phyloP scores from a whole-genome alignment of 2,329 filamentous ascomycete species.

The Cercospora janseana region DNA sequence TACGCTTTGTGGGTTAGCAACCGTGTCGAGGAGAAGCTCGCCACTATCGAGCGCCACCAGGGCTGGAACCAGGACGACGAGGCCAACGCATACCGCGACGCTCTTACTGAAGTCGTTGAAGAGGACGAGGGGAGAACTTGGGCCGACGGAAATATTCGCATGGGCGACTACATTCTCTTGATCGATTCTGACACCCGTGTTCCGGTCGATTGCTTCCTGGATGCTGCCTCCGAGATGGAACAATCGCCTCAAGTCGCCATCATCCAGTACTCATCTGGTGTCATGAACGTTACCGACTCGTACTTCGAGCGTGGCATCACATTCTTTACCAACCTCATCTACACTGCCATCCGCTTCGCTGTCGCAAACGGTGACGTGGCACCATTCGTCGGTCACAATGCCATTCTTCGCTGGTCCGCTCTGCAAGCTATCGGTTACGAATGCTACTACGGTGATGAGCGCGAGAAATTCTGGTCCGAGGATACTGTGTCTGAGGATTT shows the following conservation, averaged over 20 bases:
- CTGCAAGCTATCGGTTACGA: conserved; percentile 70
- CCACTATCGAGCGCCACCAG: conserved; percentile 54
- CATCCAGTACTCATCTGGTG: conserved; percentile 73
- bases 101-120: conserved; percentile 63
- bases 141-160: conserved; percentile 81
- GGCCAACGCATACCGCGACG: conserved; percentile 62
- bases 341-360: conserved; percentile 74
- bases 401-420: conserved; percentile 71
- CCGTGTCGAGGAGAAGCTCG: conserved; percentile 67
- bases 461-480: conserved; percentile 78
- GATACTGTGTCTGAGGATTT: conserved; percentile 78
- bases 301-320: conserved; percentile 53
- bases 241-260: conserved; percentile 75
- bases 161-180: conserved; percentile 78
- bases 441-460: conserved; percentile 62
- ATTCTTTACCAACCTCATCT: conserved; percentile 62
- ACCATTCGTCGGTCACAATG: conserved; percentile 79
- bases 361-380: conserved; percentile 74
- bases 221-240: conserved; percentile 80
- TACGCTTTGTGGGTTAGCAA: conserved; percentile 63
- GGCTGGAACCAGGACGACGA: conserved; percentile 70
- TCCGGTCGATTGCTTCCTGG: conserved; percentile 71
- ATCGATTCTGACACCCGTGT: conserved; percentile 80
- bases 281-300: conserved; percentile 74
- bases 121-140: conserved; percentile 66